A percentile compares a stretch with the other conserved stretches of the same genome.
These are phyloP conservation scores for Auriscalpium orientale DNA, from an alignment of 768 basidiomycete species.

Conservation along the genomic window DNA sequence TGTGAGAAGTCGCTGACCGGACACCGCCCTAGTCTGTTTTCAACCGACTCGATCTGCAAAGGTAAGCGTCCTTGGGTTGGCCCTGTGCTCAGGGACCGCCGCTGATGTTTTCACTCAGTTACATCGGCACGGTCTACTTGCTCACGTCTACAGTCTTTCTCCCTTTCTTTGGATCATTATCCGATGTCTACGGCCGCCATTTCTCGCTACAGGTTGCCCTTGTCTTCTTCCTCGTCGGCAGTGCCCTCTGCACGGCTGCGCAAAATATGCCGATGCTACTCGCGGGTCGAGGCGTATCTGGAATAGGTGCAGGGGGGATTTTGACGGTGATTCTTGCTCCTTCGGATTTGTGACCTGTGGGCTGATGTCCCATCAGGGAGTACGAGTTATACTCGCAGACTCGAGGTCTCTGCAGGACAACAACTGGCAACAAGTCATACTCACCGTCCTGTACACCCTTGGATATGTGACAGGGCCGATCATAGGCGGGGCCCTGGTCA, in stretches of 20 bases:
- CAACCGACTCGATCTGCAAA: slow-evolving; percentile 28
- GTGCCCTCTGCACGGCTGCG: slow-evolving; percentile 39
- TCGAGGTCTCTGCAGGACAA: slow-evolving; percentile 34
- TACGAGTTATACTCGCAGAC: slow-evolving; percentile 39
- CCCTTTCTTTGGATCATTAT: slow-evolving; percentile 41
- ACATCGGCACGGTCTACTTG: slow-evolving; percentile 43
- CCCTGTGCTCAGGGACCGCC: not conserved
- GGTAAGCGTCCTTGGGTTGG: slow-evolving; percentile 6
- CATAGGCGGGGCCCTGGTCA: slow-evolving; percentile 35
- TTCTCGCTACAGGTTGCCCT: slow-evolving; percentile 37
- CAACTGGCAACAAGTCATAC: slow-evolving; percentile 32
- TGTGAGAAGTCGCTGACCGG: not conserved
- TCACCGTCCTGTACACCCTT: slow-evolving; percentile 37
- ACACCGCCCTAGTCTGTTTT: slow-evolving; percentile 23
- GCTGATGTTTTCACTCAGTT: slow-evolving; percentile 21
- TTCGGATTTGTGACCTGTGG: slow-evolving; percentile 5
- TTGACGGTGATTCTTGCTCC: slow-evolving; percentile 22
- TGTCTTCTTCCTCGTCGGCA: slow-evolving; percentile 38
- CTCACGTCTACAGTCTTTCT: slow-evolving; percentile 47
- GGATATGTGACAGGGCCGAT: slow-evolving; percentile 39
- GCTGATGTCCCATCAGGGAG: slow-evolving; percentile 1
- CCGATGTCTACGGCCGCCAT: slow-evolving; percentile 45
- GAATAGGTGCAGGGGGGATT: slow-evolving; percentile 40
- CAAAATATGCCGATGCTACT: slow-evolving; percentile 38
- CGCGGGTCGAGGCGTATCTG: slow-evolving; percentile 40